Evolutionary conservation across 2,329 filamentous ascomycete species (phyloP).

Genomic region (Scytalidium sp.): DNA sequence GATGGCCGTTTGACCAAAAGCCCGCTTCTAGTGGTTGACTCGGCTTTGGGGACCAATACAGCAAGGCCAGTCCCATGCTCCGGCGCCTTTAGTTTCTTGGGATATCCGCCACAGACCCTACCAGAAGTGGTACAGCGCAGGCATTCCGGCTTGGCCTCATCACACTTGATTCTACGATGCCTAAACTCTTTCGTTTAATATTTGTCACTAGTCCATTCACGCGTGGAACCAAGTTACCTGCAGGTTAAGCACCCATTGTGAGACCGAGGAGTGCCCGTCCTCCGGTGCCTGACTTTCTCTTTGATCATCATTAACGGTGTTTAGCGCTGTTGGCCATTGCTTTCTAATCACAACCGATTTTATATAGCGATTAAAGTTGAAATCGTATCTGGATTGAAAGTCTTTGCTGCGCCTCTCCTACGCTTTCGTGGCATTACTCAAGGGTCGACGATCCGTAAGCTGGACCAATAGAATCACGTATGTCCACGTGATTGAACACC

Average conservation of each 20-base stretch:
- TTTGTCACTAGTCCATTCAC: not conserved
- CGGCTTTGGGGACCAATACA: not conserved
- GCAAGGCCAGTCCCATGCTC: not conserved
- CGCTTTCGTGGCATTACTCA: not conserved
- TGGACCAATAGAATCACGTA: not conserved
- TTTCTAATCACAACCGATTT: not conserved
- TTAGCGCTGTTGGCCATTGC: no score
- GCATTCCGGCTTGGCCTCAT: not conserved
- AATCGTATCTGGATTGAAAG: no score
- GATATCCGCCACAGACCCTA: not conserved
- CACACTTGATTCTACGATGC: not conserved
- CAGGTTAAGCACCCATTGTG: not conserved
- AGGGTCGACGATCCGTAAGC: not conserved
- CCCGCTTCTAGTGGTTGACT: not conserved
- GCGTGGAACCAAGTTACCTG: not conserved
- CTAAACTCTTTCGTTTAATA: not conserved
- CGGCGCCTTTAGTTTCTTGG: not conserved
- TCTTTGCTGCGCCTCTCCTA: not conserved
- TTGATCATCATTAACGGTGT: not conserved
- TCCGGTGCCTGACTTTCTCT: not conserved
- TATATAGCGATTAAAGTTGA: not conserved
- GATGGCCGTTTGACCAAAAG: not conserved
- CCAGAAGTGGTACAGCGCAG: not conserved
- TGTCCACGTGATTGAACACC: not conserved
- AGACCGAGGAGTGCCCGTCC: not conserved